Conservation (phyloP, 176 grass and related monocot genomes). For the Hyparrhenia diplandra region DNA sequence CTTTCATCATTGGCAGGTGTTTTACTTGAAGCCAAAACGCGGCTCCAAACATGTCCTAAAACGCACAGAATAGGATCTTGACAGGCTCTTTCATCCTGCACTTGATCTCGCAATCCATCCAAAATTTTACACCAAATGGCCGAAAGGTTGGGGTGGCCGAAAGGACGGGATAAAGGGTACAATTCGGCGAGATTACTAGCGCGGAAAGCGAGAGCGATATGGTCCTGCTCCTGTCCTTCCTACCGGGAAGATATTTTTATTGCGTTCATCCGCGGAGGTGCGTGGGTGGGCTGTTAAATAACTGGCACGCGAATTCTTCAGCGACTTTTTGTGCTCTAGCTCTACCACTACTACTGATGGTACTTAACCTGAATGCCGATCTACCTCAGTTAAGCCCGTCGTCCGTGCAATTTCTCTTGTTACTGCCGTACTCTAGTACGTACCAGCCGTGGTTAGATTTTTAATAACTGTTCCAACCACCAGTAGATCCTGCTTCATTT, state of each 20-base stretch:
- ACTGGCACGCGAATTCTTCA: not conserved
- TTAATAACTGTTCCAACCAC: constrained; percentile 17
- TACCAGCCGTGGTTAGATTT: not conserved
- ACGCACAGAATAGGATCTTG: too few relatives aligned
- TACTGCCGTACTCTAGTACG: not conserved
- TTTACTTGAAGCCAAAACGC: too few relatives aligned
- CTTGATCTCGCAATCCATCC: too few relatives aligned
- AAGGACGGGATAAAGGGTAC: not conserved
- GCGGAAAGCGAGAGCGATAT: not conserved
- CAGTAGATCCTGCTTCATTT: not conserved
- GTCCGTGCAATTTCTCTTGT: not conserved
- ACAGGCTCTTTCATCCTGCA: too few relatives aligned
- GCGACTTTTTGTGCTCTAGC: not conserved
- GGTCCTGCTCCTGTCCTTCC: not conserved
- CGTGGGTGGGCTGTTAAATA: not conserved
- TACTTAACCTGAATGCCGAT: not conserved
- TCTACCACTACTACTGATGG: not conserved
- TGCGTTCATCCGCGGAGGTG: not conserved
- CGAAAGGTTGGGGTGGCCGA: not conserved
- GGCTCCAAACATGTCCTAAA: too few relatives aligned
- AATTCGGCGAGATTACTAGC: not conserved
- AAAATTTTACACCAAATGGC: too few relatives aligned
- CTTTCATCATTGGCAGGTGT: too few relatives aligned
- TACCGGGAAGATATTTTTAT: constrained; percentile 21
- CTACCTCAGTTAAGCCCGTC: constrained; percentile 10